Percentiles rank a stretch among this genome's conserved stretches.
These are phyloP conservation scores for Oxyria digyna DNA, from an alignment of 148 eudicot species.

Conservation along the genomic window DNA sequence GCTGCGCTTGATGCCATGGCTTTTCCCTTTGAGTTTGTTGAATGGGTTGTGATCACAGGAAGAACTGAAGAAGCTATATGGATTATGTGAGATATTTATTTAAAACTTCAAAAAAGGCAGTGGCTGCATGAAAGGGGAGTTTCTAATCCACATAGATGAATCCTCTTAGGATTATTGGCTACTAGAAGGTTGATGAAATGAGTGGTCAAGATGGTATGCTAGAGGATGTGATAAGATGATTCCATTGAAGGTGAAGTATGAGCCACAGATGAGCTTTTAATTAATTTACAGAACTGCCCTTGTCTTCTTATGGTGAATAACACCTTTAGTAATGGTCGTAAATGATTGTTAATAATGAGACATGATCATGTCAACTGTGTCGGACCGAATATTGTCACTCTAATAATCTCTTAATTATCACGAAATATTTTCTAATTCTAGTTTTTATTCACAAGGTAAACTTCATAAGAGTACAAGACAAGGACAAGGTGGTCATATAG, in stretches of 20 bases:
- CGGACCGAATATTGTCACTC: neutral
- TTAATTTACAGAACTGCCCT: neutral
- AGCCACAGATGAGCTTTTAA: conserved; percentile 27
- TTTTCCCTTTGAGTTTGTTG: neutral
- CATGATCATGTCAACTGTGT: neutral
- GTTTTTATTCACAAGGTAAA: neutral
- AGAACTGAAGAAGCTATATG: neutral
- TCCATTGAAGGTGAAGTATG: conserved; percentile 1
- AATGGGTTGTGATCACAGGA: neutral
- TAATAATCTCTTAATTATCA: neutral
- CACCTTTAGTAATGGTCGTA: no score
- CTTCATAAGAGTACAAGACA: neutral
- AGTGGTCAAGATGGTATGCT: conserved; percentile 44
- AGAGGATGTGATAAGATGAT: conserved; percentile 50
- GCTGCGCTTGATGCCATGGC: conserved; percentile 52
- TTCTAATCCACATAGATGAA: conserved; percentile 1
- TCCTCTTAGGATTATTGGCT: conserved; percentile 21
- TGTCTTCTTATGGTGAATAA: neutral
- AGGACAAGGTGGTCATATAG: neutral
- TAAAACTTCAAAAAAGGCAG: neutral
- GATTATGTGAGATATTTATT: neutral
- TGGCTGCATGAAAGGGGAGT: neutral
- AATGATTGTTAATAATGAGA: neutral
- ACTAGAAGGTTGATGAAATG: conserved; percentile 25
- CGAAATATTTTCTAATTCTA: neutral